Percentiles rank a stretch among this genome's conserved stretches.
Evolutionary conservation across 129 eudicot genomes (phyloP).

Genomic region (Calendula officinalis): DNA sequence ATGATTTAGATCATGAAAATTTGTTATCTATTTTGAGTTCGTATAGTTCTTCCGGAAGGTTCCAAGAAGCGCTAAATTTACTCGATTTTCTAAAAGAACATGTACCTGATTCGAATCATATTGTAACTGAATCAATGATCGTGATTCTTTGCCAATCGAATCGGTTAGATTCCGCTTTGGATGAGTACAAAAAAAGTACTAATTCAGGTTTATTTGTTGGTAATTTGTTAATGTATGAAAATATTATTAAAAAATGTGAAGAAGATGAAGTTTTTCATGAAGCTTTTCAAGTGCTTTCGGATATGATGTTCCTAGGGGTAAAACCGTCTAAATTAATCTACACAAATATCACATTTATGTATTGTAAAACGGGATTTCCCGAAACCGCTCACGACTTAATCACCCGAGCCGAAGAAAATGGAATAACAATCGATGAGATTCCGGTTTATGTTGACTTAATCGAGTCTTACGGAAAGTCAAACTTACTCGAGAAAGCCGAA

Average conservation of each 20-base stretch:
- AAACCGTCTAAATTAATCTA: conserved; percentile 54
- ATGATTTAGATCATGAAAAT: conserved; percentile 54
- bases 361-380: conserved; percentile 77
- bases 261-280: conserved; percentile 54
- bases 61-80: conserved; percentile 61
- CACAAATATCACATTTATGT: conserved; percentile 43
- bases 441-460: conserved; percentile 57
- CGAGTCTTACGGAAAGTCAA: conserved; percentile 71
- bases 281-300: conserved; percentile 81
- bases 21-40: conserved; percentile 63
- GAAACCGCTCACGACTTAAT: conserved; percentile 72
- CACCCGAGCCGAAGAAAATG: conserved; percentile 53
- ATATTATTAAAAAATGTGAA: conserved; percentile 60
- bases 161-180: conserved; percentile 59
- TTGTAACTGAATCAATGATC: conserved; percentile 59
- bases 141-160: conserved; percentile 64
- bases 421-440: conserved; percentile 38
- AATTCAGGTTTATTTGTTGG: conserved; percentile 31
- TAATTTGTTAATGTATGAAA: conserved; percentile 61
- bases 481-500: conserved; percentile 70
- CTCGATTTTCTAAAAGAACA: conserved; percentile 60
- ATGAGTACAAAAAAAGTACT: conserved; percentile 50
- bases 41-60: conserved; percentile 67
- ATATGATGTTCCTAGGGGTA: conserved; percentile 68
- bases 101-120: conserved; percentile 35